Evolutionary conservation across 2,329 filamentous ascomycete species (phyloP), one percentile per base, ranked within the genome.

Genomic region (Rutstroemia sydowiana): DNA sequence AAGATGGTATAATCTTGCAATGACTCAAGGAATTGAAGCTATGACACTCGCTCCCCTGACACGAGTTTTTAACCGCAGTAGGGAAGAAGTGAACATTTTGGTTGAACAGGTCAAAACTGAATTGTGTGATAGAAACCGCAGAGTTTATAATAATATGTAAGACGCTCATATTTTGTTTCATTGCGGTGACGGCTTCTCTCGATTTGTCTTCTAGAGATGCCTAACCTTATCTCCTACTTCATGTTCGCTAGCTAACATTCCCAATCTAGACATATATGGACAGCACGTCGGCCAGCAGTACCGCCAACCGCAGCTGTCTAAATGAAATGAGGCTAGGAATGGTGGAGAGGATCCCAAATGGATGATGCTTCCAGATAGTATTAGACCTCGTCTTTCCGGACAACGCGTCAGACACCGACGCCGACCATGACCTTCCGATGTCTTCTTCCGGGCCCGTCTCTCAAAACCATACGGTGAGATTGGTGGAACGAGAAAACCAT

Each of bases 1-100:
- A 28, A 76, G 82, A 53, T 95, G 88, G 87, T 95, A 95, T 70
- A 90, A 92, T 63, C 72, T 92, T 21, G 84, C 82, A 36, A 74
- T 95, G 59, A 82, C 78, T 10, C 81, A 87, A 63, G 85, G 86
- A 23, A 70, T 95, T 45, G 80, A 89, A 60, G 82, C 84, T 11
- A 73, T 95, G 61, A 85, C 84, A 58, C 68, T 93, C 62, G 85
- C 78, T 32, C 85, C 90, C 7, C 76, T 96, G 64, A 84, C 79
- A 41, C 78, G 83, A 53, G 73, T 83, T 39, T 78, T 80, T 48
- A 68, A 71, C 30, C 88, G 81, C 79, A 72, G 75, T 40, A 65
- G 73, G 42, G 73, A 76, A n/a, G 73, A 87, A 55, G 83, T 95
- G 43, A 71, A 75, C 51, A 73, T 75, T 14, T 72, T 95, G 32